These are phyloP conservation scores for Margaritispora aquatica DNA, from an alignment of 495 filamentous ascomycete species.

Conservation along the genomic window DNA sequence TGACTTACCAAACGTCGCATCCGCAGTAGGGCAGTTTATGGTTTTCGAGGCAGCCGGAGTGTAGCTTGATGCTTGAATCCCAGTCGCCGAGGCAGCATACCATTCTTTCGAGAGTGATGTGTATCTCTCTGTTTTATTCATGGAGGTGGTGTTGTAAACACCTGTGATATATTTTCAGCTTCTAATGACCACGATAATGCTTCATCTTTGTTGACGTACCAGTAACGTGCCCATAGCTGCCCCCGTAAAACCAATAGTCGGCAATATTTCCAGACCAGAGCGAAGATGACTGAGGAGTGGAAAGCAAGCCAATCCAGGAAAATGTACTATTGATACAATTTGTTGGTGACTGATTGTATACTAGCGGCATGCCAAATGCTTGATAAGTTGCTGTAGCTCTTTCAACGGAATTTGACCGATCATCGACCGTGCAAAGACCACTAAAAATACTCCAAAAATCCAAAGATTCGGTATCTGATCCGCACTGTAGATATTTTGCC, in stretches of 20 bases:
- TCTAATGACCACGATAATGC: slow-evolving; percentile 47
- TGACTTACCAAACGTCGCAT: slow-evolving; percentile 51
- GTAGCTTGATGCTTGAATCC: slow-evolving; percentile 61
- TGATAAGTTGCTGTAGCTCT: not conserved
- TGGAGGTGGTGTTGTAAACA: slow-evolving; percentile 35
- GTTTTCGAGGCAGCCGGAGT: slow-evolving; percentile 67
- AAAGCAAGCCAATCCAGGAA: not conserved
- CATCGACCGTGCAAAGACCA: not conserved
- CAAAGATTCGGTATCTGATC: not conserved
- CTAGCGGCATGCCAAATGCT: not conserved
- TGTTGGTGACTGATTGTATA: not conserved
- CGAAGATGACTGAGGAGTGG: not conserved
- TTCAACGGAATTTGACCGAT: not conserved
- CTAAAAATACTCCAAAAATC: not conserved
- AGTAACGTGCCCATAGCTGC: not conserved
- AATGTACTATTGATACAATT: not conserved
- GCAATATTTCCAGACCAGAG: not conserved
- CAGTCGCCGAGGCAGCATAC: slow-evolving; percentile 53
- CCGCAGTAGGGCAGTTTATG: slow-evolving; percentile 59
- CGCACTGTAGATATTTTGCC: slow-evolving; percentile 31
- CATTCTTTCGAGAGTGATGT: slow-evolving; percentile 63
- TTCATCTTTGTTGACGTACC: slow-evolving; percentile 12
- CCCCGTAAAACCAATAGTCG: not conserved
- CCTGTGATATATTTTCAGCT: slow-evolving; percentile 55
- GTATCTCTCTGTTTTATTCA: slow-evolving; percentile 63